These are phyloP conservation scores for Streptanthus diversifolius DNA, from an alignment of 345 rosid species.

Conservation along the genomic window DNA sequence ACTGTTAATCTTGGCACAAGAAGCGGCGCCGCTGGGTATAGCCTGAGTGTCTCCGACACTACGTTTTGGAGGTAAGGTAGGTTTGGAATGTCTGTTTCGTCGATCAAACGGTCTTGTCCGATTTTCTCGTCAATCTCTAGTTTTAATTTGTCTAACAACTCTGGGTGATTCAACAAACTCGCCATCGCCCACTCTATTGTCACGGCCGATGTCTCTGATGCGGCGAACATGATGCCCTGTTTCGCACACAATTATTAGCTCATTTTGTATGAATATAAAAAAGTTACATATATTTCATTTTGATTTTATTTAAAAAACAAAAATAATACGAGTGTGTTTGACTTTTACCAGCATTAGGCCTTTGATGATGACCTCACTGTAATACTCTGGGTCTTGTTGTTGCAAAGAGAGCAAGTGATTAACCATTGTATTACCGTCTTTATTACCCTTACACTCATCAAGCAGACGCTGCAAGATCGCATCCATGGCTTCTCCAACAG, in stretches of 20 bases:
- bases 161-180: conserved; percentile 41
- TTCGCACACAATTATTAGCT: background rate
- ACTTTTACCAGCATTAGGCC: conserved; percentile 37
- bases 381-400: conserved; percentile 42
- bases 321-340: background rate
- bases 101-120: conserved; percentile 32
- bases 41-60: conserved; percentile 43
- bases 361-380: conserved; percentile 49
- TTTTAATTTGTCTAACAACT: conserved; percentile 24
- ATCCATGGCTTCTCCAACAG: conserved; percentile 30
- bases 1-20: conserved; percentile 34
- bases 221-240: conserved; percentile 41
- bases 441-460: conserved; percentile 37
- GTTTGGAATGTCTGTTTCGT: conserved; percentile 39
- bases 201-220: conserved; percentile 44
- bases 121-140: conserved; percentile 23
- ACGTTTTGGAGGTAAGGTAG: conserved; percentile 41
- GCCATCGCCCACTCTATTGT: conserved; percentile 53
- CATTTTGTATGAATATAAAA: too few species aligned
- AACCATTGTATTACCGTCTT: conserved; percentile 21
- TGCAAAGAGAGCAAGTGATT: conserved; percentile 46
- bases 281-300: too few species aligned
- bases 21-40: conserved; percentile 35
- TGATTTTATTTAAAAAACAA: too few species aligned
- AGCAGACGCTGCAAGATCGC: conserved; percentile 40